These are phyloP conservation scores for Candida nanaspora DNA, from an alignment of 805 yeast genomes.

Conservation along the genomic window DNA sequence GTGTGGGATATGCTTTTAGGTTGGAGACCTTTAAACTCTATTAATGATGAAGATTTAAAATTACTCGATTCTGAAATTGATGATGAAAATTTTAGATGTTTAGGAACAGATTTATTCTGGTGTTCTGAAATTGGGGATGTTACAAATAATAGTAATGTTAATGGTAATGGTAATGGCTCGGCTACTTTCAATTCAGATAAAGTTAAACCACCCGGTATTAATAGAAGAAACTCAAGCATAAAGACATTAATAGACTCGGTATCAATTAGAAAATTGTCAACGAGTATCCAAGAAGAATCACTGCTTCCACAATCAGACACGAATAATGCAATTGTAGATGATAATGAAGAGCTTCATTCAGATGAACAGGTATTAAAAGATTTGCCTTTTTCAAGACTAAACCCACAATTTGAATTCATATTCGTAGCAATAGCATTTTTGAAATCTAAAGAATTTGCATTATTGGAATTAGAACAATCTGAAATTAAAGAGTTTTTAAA, in stretches of 20 bases:
- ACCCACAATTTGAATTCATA: conserved; percentile 69
- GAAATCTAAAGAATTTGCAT: conserved; percentile 69
- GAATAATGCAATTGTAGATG: conserved; percentile 1
- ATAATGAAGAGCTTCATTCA: conserved; percentile 10
- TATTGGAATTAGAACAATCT: conserved; percentile 83
- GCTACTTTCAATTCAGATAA: no score
- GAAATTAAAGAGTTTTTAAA: conserved; percentile 77
- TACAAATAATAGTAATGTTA: no score
- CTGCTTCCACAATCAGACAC: no score
- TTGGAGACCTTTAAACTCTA: conserved; percentile 43
- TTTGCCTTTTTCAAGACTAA: conserved; percentile 53
- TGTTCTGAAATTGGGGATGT: conserved; percentile 33
- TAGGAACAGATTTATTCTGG: conserved; percentile 65
- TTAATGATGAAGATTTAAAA: conserved; percentile 17
- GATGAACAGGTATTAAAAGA: conserved; percentile 1
- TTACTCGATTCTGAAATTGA: conserved; percentile 13
- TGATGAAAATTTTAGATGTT: conserved; percentile 13
- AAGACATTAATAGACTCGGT: conserved; percentile 20
- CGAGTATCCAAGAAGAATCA: neutral
- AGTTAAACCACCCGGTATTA: no score
- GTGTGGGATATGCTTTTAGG: conserved; percentile 86
- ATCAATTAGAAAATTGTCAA: neutral
- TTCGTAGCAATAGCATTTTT: conserved; percentile 74
- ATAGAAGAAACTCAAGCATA: conserved; percentile 24
- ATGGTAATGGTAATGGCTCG: conserved; percentile 4